These are phyloP conservation scores for Psilocybe azurescens DNA, from an alignment of 768 basidiomycete genomes.

Conservation along the genomic window DNA sequence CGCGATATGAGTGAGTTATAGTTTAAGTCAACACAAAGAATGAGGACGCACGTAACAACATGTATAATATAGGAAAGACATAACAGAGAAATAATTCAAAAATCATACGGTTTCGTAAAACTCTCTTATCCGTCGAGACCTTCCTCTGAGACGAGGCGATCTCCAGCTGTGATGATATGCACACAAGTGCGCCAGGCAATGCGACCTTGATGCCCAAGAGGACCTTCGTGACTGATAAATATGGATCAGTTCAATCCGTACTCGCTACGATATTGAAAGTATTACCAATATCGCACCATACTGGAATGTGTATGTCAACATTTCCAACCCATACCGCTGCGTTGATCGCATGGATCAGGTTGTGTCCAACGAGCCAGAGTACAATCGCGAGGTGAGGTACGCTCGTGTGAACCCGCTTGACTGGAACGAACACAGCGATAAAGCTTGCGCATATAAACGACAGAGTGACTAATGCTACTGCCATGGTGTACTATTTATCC, in stretches of 20 bases:
- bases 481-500: constrained; percentile 32
- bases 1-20: not conserved
- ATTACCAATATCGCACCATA: constrained; percentile 61
- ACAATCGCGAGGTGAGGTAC: constrained; percentile 65
- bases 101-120: constrained; percentile 32
- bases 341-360: constrained; percentile 56
- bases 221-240: constrained; percentile 42
- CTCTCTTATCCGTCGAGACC: constrained; percentile 19
- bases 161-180: constrained; percentile 54
- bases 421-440: constrained; percentile 43
- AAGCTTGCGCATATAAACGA: constrained; percentile 51
- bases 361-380: constrained; percentile 52
- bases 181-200: constrained; percentile 52
- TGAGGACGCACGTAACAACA: constrained; percentile 50
- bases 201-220: constrained; percentile 47
- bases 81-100: constrained; percentile 42
- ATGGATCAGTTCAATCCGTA: not conserved
- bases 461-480: constrained; percentile 39
- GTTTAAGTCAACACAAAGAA: not conserved
- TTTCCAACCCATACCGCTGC: constrained; percentile 60
- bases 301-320: constrained; percentile 40
- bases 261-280: not conserved
- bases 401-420: constrained; percentile 57
- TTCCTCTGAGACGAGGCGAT: constrained; percentile 44
- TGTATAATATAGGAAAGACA: constrained; percentile 43